phyloP scores from a whole-genome alignment of 148 eudicot genomes.

The Silene latifolia region DNA sequence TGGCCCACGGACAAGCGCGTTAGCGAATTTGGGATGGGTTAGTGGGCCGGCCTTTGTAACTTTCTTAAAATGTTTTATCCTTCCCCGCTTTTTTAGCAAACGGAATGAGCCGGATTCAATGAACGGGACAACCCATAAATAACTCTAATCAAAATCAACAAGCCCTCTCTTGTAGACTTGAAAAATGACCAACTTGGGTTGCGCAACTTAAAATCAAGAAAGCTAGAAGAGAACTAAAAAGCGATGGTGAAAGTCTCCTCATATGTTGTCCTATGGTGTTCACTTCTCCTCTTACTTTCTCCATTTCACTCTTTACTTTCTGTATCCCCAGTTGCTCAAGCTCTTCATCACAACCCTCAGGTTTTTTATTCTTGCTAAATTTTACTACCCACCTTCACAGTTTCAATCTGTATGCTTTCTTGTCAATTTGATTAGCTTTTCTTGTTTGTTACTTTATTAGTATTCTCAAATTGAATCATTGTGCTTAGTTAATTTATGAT shows the following conservation, averaged over 20 bases:
- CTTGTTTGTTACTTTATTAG: not conserved
- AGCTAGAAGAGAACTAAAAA: not conserved
- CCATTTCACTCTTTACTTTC: not conserved
- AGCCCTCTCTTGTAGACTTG: too few relatives aligned
- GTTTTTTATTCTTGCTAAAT: not conserved
- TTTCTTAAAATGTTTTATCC: too few relatives aligned
- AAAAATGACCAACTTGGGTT: not conserved
- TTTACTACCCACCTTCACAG: not conserved
- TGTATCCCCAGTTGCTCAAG: not conserved
- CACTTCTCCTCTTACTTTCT: not conserved
- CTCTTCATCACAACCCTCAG: slow-evolving; percentile 11
- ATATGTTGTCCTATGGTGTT: not conserved
- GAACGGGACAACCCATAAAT: too few relatives aligned
- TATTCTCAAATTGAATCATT: not conserved
- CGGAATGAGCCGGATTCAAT: too few relatives aligned
- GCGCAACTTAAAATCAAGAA: too few relatives aligned
- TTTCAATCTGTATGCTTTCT: not conserved
- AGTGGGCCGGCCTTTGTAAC: too few relatives aligned
- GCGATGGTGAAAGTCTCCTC: not conserved
- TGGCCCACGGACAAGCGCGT: too few relatives aligned
- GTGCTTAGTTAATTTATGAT: not conserved
- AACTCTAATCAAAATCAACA: too few relatives aligned
- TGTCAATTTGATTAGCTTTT: not conserved
- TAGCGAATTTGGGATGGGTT: too few relatives aligned
- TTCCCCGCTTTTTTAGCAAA: too few relatives aligned